These are phyloP conservation scores for Sordaria brevicollis DNA, from an alignment of 495 filamentous ascomycete species.

Conservation along the genomic window DNA sequence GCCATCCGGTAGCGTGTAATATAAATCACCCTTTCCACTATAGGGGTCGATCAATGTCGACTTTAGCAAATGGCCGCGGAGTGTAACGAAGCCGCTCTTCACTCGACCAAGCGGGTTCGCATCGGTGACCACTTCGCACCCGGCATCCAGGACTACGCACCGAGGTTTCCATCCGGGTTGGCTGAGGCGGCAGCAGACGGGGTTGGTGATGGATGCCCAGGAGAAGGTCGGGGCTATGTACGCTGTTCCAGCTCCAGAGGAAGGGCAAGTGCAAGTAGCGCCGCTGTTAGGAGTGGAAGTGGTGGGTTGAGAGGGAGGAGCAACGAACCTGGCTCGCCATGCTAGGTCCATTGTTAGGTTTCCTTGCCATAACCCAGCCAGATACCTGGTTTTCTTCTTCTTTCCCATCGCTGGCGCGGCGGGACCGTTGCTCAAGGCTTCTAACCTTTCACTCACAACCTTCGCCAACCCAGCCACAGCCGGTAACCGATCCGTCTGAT, in stretches of 20 bases:
- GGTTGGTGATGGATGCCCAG: background rate
- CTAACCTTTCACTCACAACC: background rate
- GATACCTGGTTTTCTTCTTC: too few species aligned
- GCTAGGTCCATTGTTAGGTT: background rate
- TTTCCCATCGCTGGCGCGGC: too few species aligned
- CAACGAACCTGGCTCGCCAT: background rate
- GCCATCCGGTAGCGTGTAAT: background rate
- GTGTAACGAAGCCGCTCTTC: background rate
- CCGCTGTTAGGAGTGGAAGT: too few species aligned
- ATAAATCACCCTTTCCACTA: background rate
- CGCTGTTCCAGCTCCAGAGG: constrained; percentile 2
- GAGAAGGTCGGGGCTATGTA: background rate
- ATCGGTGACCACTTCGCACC: background rate
- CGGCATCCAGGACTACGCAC: background rate
- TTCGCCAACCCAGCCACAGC: constrained; percentile 22
- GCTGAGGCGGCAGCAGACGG: background rate
- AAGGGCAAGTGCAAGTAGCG: too few species aligned
- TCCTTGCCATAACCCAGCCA: background rate
- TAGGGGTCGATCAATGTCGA: background rate
- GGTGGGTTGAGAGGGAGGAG: too few species aligned
- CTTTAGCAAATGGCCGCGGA: background rate
- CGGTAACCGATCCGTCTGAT: constrained; percentile 17
- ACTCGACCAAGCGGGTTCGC: background rate
- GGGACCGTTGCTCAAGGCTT: too few species aligned
- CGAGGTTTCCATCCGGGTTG: background rate